Base-by-base conservation (phyloP, 2,329 filamentous ascomycete species). In the Decorospora gaudefroyi region DNA sequence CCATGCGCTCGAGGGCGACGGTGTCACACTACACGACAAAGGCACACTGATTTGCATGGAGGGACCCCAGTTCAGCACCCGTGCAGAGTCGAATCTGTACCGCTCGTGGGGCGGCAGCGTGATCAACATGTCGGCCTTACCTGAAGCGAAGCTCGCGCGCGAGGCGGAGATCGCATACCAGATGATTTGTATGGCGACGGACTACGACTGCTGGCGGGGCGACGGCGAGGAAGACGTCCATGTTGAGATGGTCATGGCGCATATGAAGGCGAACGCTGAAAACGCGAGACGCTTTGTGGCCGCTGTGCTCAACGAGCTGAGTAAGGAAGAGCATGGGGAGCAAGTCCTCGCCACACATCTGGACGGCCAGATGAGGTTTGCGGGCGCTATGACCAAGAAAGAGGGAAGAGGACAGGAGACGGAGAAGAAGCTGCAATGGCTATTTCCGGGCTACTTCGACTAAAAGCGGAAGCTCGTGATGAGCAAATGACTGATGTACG, bases 171-270 rank as follows among this genome's bases (percentile, higher is more conserved):
- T 99, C 61, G 87, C 87, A 23, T 97, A 97, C 74, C 90, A 95
- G 76, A 95, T 96, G 82, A 95, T 99, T 65, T 96, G 92, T 79
- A 99, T 99, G 93, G 89, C 90, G 22, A 99, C 93, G 18, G 93
- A 99, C 77, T 99, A 99, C 72, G 93, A 99, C 77, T 97, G 92
- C 83, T 99, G 93, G 93, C 87, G 91, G 68, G 84, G 81, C 13
- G 81, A 81, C 34, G 87, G 84, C 45, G 81, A 80, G 29, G 87
- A 85, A 55, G 77, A 82, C 49, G 93, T 99, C 51, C 91, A 90
- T 51, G 93, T 99, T 15, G 88, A 91, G 72, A 95, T 97, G 88
- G 93, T 99, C 42, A 89, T 96, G 84, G 87, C 84, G 49, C 89
- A 95, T 73, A 99, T 99, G 93, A 86, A 87, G 68, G 87, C 90